Conservation (phyloP, 768 basidiomycete genomes). For the Suillus clintonianus region DNA sequence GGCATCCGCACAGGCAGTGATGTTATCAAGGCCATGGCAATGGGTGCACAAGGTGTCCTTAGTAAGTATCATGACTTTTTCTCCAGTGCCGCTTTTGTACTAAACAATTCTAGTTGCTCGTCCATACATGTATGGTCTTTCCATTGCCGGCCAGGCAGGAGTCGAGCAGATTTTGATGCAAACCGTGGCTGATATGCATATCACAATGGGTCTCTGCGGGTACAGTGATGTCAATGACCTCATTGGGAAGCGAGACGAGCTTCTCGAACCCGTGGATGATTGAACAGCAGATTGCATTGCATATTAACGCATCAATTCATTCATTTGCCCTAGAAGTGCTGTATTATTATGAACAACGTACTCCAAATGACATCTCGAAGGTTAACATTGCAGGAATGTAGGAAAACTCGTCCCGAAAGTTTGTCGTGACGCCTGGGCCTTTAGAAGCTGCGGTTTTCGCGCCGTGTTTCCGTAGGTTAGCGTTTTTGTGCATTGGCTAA, state of each 20-base stretch:
- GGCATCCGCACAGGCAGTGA: constrained; percentile 85
- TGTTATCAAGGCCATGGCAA: constrained; percentile 80
- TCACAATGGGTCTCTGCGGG: constrained; percentile 63
- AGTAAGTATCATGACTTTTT: constrained; percentile 43
- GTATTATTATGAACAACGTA: not conserved
- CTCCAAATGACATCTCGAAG: not conserved
- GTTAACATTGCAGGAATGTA: not conserved
- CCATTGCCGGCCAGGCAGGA: constrained; percentile 70
- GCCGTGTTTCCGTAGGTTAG: no score
- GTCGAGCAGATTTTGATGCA: constrained; percentile 73
- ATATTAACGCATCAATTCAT: not conserved
- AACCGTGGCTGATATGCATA: constrained; percentile 68
- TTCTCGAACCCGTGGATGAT: constrained; percentile 14
- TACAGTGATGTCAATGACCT: constrained; percentile 61
- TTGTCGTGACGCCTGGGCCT: not conserved
- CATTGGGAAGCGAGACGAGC: constrained; percentile 48
- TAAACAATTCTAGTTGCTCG: constrained; percentile 54
- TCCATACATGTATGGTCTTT: constrained; percentile 74
- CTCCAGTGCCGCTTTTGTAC: not conserved
- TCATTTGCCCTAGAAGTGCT: not conserved
- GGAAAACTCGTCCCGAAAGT: not conserved
- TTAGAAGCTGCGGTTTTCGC: not conserved
- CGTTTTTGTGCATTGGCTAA: no score
- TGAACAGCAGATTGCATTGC: not conserved
- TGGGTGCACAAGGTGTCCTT: constrained; percentile 82